Evolutionary conservation across 1,284 basidiomycete species (phyloP).

Genomic region (Puccinia brachypodii): DNA sequence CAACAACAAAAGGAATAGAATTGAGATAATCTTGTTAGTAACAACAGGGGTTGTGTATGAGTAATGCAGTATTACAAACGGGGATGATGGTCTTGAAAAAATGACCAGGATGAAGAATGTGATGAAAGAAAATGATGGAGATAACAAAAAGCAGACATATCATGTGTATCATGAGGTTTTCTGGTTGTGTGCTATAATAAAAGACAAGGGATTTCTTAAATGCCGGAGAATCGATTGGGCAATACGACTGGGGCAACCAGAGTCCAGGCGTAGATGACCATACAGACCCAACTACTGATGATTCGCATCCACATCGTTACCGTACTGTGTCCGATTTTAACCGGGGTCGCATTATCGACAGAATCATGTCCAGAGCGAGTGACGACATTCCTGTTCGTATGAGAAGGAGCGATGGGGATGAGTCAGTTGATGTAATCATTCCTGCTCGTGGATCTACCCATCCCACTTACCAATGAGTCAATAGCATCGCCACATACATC

Average conservation of each 20-base stretch:
- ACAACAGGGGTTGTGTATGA: neutral
- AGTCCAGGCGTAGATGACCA: constrained; percentile 82
- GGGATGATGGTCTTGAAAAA: too few species aligned
- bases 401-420: too few species aligned
- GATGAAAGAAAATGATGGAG: neutral
- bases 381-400: constrained; percentile 37
- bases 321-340: constrained; percentile 91
- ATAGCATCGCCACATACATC: constrained; percentile 98
- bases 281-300: constrained; percentile 91
- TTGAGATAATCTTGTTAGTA: neutral
- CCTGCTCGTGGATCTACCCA: too few species aligned
- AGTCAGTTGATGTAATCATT: too few species aligned
- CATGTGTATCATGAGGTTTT: too few species aligned
- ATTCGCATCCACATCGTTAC: constrained; percentile 99
- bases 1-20: neutral
- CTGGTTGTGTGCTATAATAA: neutral
- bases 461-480: constrained; percentile 94
- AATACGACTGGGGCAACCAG: constrained; percentile 39
- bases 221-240: constrained; percentile 46
- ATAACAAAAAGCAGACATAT: neutral
- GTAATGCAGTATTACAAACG: neutral
- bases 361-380: constrained; percentile 40
- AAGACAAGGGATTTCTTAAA: neutral
- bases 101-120: neutral
- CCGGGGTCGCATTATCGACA: constrained; percentile 63